Conservation (phyloP, 495 filamentous ascomycete genomes). For the Alectoria sarmentosa region DNA sequence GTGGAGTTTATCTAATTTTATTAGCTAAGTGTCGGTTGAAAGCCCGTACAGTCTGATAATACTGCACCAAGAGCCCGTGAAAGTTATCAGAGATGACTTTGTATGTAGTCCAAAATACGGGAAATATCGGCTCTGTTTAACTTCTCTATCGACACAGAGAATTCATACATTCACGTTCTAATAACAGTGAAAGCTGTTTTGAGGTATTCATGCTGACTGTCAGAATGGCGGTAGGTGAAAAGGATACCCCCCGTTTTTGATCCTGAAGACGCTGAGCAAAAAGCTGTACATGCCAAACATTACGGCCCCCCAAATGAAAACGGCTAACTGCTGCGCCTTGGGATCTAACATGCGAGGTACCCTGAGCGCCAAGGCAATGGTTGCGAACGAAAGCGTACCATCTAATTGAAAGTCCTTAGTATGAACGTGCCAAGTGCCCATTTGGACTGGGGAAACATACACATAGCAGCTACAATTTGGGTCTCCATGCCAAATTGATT, state of each 20-base stretch:
- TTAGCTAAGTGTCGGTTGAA: no score
- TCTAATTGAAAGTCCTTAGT: constrained; percentile 48
- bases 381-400: constrained; percentile 84
- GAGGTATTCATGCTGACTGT: constrained; percentile 3
- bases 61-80: no score
- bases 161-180: not conserved
- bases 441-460: constrained; percentile 49
- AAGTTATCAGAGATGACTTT: no score
- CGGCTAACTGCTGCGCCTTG: constrained; percentile 69
- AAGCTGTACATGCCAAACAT: constrained; percentile 86
- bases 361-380: constrained; percentile 82
- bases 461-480: constrained; percentile 90
- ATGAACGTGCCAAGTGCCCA: not conserved
- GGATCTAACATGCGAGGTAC: constrained; percentile 79
- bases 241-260: constrained; percentile 93
- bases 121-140: not conserved
- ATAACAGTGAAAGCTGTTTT: not conserved
- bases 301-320: constrained; percentile 73
- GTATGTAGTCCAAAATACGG: no score
- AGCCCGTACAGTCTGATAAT: no score
- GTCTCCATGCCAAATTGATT: constrained; percentile 95
- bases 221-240: constrained; percentile 91
- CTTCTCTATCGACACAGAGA: not conserved
- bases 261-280: constrained; percentile 83
- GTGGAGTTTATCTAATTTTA: no score